Evolutionary conservation across 1,139 yeast species (phyloP).

Genomic region (Kodamaea plutei): DNA sequence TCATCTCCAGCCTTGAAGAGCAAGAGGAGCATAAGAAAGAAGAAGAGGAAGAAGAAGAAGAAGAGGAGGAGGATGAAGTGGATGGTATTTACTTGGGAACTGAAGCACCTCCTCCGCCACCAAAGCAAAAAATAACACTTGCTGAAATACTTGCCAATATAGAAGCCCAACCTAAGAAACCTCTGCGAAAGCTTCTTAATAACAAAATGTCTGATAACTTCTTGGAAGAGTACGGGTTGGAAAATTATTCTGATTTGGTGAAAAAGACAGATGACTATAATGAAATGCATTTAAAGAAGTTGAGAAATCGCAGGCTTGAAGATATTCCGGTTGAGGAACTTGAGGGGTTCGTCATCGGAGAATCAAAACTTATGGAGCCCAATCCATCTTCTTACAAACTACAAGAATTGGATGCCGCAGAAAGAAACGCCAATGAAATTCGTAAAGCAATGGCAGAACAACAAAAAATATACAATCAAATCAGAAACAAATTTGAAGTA

Average conservation of each 20-base stretch:
- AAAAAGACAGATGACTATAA: slow-evolving; percentile 27
- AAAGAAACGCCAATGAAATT: slow-evolving; percentile 22
- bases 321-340: slow-evolving; percentile 26
- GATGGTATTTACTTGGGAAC: slow-evolving; percentile 41
- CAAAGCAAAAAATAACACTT: slow-evolving; percentile 3
- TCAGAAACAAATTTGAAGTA: slow-evolving; percentile 28
- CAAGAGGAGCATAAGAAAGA: slow-evolving; percentile 16
- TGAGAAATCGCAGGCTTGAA: slow-evolving; percentile 19
- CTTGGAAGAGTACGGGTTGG: slow-evolving; percentile 40
- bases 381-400: slow-evolving; percentile 8
- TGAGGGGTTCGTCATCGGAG: slow-evolving; percentile 37
- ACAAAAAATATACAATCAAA: slow-evolving; percentile 25
- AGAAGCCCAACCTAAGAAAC: slow-evolving; percentile 19
- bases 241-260: slow-evolving; percentile 26
- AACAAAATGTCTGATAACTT: slow-evolving; percentile 32
- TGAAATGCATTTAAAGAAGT: slow-evolving; percentile 18
- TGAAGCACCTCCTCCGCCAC: slow-evolving; percentile 4
- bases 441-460: slow-evolving; percentile 25
- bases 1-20: slow-evolving; percentile 25
- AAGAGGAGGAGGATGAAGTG: slow-evolving; percentile 2
- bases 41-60: slow-evolving; percentile 11
- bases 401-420: slow-evolving; percentile 24
- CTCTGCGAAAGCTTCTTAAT: slow-evolving; percentile 22
- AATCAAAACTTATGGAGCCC: slow-evolving; percentile 13
- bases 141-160: slow-evolving; percentile 14